These are phyloP conservation scores for Fusarium siculi DNA, from an alignment of 2,329 filamentous ascomycete species.

Conservation along the genomic window DNA sequence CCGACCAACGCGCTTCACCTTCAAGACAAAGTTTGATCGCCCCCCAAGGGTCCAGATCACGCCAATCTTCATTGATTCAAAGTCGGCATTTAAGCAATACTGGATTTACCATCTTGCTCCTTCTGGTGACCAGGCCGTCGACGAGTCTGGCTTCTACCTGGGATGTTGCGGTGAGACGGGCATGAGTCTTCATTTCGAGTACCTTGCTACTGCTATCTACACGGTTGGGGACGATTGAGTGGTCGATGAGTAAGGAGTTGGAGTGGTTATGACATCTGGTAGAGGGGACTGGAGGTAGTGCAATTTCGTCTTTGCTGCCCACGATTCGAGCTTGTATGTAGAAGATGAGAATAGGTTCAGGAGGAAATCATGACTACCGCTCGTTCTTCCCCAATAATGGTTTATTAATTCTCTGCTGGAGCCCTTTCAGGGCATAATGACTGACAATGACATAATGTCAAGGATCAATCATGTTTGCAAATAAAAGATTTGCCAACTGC, in stretches of 20 bases:
- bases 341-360: not conserved
- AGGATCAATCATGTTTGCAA: no score
- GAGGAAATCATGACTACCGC: not conserved
- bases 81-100: not conserved
- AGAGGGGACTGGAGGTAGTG: accelerated
- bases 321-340: no score
- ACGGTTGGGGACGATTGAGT: not conserved
- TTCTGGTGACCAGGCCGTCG: not conserved
- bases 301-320: not conserved
- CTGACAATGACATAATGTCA: no score
- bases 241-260: accelerated
- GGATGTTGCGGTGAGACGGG: not conserved
- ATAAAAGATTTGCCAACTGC: no score
- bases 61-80: not conserved
- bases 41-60: not conserved
- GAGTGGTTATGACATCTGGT: not conserved
- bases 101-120: not conserved
- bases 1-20: not conserved
- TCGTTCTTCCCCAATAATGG: not conserved
- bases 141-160: not conserved
- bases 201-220: not conserved
- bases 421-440: no score
- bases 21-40: not conserved
- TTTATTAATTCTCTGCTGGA: not conserved
- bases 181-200: not conserved